Conservation (phyloP, 2,329 filamentous ascomycete genomes). For the Trichoderma harzianum region DNA sequence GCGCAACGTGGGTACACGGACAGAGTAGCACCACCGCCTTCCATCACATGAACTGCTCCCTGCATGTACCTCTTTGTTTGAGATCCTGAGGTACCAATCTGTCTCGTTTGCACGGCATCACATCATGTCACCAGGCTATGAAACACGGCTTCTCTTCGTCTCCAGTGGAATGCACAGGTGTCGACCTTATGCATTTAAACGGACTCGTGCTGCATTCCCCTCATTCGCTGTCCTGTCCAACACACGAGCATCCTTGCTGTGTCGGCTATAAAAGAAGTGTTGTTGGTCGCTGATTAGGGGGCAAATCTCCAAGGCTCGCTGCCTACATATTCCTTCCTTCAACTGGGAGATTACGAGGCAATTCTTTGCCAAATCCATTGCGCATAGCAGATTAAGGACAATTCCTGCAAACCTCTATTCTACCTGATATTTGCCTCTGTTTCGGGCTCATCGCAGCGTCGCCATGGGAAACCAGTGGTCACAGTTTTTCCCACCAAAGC, state of each 20-base stretch:
- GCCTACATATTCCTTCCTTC: neutral
- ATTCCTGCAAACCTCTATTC: neutral
- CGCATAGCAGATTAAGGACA: neutral
- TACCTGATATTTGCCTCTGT: neutral
- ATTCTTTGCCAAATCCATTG: neutral
- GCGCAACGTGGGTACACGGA: neutral
- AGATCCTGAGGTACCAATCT: neutral
- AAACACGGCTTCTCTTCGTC: neutral
- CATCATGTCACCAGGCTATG: neutral
- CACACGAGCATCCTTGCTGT: neutral
- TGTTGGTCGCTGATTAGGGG: neutral
- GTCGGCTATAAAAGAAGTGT: neutral
- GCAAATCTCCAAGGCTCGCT: neutral
- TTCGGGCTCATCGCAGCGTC: neutral
- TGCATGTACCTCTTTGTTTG: neutral
- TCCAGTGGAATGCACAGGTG: neutral
- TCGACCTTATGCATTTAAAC: neutral
- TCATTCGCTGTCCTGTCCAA: neutral
- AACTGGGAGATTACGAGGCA: neutral
- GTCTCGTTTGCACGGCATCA: neutral
- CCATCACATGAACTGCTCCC: neutral
- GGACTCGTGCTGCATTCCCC: neutral
- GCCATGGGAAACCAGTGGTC: constrained; percentile 18
- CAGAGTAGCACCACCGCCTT: neutral
- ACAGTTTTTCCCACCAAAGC: constrained; percentile 16